Evolutionary conservation across 75 land plant genomes (phyloP).

Genomic region (Adiantum capillusveneris): DNA sequence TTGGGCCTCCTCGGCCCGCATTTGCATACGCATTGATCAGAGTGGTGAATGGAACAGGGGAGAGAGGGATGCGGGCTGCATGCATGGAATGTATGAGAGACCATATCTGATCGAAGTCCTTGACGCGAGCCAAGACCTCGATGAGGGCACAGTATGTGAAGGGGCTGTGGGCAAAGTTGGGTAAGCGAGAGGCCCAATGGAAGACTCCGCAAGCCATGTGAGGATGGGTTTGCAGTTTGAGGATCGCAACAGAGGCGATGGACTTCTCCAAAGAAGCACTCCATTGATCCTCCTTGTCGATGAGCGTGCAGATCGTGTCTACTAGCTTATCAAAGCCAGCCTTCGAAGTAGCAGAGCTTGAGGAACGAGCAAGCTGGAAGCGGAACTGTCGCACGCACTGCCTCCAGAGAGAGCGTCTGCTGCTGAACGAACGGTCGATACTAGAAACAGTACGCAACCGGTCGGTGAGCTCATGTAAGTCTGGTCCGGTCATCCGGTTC

Average conservation of each 20-base stretch:
- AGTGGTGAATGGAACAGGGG: not conserved
- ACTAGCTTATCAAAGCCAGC: not conserved
- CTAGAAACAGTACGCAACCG: too few relatives aligned
- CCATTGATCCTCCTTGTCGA: not conserved
- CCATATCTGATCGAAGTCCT: not conserved
- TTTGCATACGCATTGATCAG: not conserved
- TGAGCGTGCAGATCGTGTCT: not conserved
- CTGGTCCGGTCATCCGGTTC: too few relatives aligned
- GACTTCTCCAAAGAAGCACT: not conserved
- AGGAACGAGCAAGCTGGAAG: too few relatives aligned
- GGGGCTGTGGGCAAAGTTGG: not conserved
- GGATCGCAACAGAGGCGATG: not conserved
- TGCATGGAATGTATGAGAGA: not conserved
- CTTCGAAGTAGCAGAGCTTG: not conserved
- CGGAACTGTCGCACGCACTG: too few relatives aligned
- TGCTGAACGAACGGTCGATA: too few relatives aligned
- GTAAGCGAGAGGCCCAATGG: not conserved
- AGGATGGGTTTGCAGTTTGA: not conserved
- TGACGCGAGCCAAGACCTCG: not conserved
- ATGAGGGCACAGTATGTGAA: not conserved
- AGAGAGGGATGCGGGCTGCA: not conserved
- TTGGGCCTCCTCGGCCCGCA: constrained; percentile 30
- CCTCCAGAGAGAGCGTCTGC: too few relatives aligned
- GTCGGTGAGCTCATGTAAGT: too few relatives aligned
- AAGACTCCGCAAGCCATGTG: not conserved